Evolutionary conservation across 2,329 filamentous ascomycete species (phyloP), one percentile per base, ranked within the genome.

Genomic region (Chrysoporthe cubensis): DNA sequence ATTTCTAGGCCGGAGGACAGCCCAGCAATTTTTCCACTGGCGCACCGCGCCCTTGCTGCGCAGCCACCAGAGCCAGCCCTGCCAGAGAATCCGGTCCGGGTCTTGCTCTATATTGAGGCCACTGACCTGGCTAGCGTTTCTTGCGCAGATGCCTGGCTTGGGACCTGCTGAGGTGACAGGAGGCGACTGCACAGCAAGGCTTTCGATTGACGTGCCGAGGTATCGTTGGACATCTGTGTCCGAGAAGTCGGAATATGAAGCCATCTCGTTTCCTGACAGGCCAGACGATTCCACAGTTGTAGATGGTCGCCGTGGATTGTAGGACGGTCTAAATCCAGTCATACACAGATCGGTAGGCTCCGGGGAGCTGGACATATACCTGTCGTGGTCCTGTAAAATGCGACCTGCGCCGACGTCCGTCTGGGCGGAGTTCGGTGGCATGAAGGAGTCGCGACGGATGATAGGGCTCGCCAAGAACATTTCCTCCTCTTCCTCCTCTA

Each of bases 21-120:
- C 91, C 96, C 96, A 98, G 68, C 94, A 86, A 73, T 93, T 91
- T 83, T 97, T 97, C 96, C 96, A 99, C 75, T 97, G 92, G 59
- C 91, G 89, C 65, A 99, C 84, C 9, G 94, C 93, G 32, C 90
- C 86, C 74, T 93, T 94, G 70, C 90, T 92, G 74, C 92, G 93
- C 66, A 97, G 86, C 70, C 93, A 89, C 78, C 92, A 91, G 43
- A 98, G 87, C 85, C 93, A 94, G 63, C 95, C 94, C 76, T 98
- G 94, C 86, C 92, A 97, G 57, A 98, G 87, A n/a, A 98, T 91
- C 37, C 94, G 90, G 77, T 97, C 94, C 0, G 91, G 89, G 71
- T 96, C 93, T 66, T 85, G 82, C 65, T 90, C 85, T 52, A 83
- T 72, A 68, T 81, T 81, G 71, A 82, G 78, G 64, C 84, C 87